A percentile compares a stretch with the other conserved stretches of the same genome.
Conservation (phyloP, 2,329 filamentous ascomycete species). For the Malbranchea cinnamomea region DNA sequence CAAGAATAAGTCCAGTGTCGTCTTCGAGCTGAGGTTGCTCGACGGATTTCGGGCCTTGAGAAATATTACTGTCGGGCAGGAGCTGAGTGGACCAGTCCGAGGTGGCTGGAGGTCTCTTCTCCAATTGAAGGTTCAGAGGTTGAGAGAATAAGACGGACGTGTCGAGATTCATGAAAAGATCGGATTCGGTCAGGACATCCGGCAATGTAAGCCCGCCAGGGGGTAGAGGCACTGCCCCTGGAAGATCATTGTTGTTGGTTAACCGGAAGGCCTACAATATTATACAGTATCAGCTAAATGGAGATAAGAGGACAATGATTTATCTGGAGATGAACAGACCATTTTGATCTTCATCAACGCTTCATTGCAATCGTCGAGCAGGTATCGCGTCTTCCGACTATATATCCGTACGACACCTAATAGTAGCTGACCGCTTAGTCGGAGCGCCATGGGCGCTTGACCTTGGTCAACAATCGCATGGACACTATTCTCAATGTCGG, state of each 20-base stretch:
- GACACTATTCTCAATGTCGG: slow-evolving; percentile 88
- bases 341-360: slow-evolving; percentile 97
- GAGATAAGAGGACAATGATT: not conserved
- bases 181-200: slow-evolving; percentile 84
- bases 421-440: slow-evolving; percentile 82
- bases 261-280: slow-evolving; percentile 84
- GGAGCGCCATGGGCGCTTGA: slow-evolving; percentile 87
- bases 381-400: slow-evolving; percentile 87
- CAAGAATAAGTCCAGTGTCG: slow-evolving; percentile 59
- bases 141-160: slow-evolving; percentile 70
- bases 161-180: slow-evolving; percentile 72
- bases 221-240: slow-evolving; percentile 63
- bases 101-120: slow-evolving; percentile 20
- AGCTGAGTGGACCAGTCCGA: slow-evolving; percentile 61
- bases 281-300: slow-evolving; percentile 21
- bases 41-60: slow-evolving; percentile 41
- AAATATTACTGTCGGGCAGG: slow-evolving; percentile 48
- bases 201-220: slow-evolving; percentile 78
- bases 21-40: slow-evolving; percentile 44
- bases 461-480: slow-evolving; percentile 86
- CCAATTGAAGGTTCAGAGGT: slow-evolving; percentile 36
- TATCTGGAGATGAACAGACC: slow-evolving; percentile 42
- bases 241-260: slow-evolving; percentile 86
- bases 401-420: slow-evolving; percentile 96
- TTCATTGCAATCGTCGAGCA: slow-evolving; percentile 95